Conservation (phyloP, 768 basidiomycete genomes). For the Russula brevipes region DNA sequence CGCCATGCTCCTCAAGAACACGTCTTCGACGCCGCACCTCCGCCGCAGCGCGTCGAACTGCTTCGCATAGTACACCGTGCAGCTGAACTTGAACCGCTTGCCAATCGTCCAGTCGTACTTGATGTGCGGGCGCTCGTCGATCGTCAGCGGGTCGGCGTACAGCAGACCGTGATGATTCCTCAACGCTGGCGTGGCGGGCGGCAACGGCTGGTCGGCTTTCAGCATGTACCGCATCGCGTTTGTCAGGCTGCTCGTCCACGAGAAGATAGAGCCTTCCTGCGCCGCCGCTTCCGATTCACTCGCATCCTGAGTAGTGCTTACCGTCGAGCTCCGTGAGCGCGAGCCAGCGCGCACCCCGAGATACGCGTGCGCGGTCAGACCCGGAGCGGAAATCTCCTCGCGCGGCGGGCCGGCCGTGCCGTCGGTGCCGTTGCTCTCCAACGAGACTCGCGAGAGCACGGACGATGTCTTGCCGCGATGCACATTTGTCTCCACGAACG, state of each 20-base stretch:
- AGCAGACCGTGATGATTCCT: slow-evolving; percentile 51
- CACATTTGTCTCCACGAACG: slow-evolving; percentile 36
- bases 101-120: slow-evolving; percentile 79
- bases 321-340: slow-evolving; percentile 15
- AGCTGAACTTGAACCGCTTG: slow-evolving; percentile 68
- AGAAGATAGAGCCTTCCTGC: slow-evolving; percentile 30
- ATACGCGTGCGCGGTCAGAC: neutral
- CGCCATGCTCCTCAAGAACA: slow-evolving; percentile 56
- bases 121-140: slow-evolving; percentile 75
- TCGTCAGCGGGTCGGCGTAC: slow-evolving; percentile 34
- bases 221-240: slow-evolving; percentile 58
- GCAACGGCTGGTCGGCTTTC: slow-evolving; percentile 34
- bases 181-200: slow-evolving; percentile 30
- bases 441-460: slow-evolving; percentile 35
- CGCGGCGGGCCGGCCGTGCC: slow-evolving; percentile 16
- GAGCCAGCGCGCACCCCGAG: neutral
- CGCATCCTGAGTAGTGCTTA: slow-evolving; percentile 11
- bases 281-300: slow-evolving; percentile 2
- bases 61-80: slow-evolving; percentile 77
- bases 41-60: slow-evolving; percentile 67
- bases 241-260: slow-evolving; percentile 50
- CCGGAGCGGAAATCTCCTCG: neutral
- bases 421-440: slow-evolving; percentile 39
- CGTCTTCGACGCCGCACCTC: slow-evolving; percentile 59
- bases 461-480: slow-evolving; percentile 40